Conservation (phyloP, 768 basidiomycete species). For the Rhizopogon roseolus region DNA sequence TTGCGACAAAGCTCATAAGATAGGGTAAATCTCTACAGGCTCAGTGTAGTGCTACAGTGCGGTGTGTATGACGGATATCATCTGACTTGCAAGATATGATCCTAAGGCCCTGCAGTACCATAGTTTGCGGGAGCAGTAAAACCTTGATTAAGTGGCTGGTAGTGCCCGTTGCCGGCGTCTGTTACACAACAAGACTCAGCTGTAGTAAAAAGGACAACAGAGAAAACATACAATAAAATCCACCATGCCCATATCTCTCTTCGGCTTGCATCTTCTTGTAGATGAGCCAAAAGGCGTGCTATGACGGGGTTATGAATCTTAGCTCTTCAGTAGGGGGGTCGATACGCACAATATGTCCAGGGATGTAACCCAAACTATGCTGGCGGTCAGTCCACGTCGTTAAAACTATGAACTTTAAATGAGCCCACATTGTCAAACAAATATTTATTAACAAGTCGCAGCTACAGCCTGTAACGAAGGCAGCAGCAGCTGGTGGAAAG, state of each 20-base stretch:
- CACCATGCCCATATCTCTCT: slow-evolving; percentile 72
- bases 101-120: slow-evolving; percentile 23
- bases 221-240: slow-evolving; percentile 65
- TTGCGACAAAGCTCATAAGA: slow-evolving; percentile 44
- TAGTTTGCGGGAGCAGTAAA: slow-evolving; percentile 26
- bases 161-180: slow-evolving; percentile 36
- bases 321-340: background rate
- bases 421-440: slow-evolving; percentile 63
- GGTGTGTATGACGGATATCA: slow-evolving; percentile 1
- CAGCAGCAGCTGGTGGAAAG: slow-evolving; percentile 79
- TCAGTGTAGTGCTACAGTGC: background rate
- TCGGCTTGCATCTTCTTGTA: slow-evolving; percentile 89
- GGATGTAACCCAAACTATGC: slow-evolving; percentile 69
- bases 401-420: background rate
- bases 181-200: background rate
- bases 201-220: background rate
- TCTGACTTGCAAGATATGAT: background rate
- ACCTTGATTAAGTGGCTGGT: slow-evolving; percentile 22
- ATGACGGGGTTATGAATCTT: background rate
- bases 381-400: slow-evolving; percentile 2
- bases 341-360: slow-evolving; percentile 47
- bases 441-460: slow-evolving; percentile 88
- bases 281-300: slow-evolving; percentile 88
- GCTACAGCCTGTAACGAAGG: slow-evolving; percentile 74
- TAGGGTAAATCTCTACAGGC: background rate